Conservation (phyloP, 371 early-diverging fungal genomes). For the Mucor velutinosus region DNA sequence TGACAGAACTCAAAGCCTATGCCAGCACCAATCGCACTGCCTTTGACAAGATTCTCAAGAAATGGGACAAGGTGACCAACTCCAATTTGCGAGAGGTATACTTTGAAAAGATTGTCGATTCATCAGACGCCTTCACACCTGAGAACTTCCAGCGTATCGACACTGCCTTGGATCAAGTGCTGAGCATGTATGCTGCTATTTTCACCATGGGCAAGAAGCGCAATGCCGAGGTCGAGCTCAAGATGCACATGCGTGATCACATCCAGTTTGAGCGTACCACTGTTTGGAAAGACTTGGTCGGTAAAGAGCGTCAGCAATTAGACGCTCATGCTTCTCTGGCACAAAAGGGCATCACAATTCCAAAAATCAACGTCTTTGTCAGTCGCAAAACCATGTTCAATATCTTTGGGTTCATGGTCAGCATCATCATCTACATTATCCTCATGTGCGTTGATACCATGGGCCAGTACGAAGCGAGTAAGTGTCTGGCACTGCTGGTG, state of each 20-base stretch:
- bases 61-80: constrained; percentile 86
- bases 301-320: constrained; percentile 59
- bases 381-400: constrained; percentile 26
- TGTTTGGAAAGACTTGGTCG: constrained; percentile 81
- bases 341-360: constrained; percentile 8
- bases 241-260: constrained; percentile 65
- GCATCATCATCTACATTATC: not conserved
- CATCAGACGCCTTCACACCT: constrained; percentile 52
- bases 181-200: constrained; percentile 58
- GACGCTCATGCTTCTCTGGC: constrained; percentile 34
- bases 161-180: constrained; percentile 47
- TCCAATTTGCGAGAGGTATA: constrained; percentile 49
- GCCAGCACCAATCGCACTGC: constrained; percentile 87
- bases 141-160: constrained; percentile 35
- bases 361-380: constrained; percentile 28
- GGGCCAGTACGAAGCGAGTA: not conserved
- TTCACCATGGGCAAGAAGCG: constrained; percentile 41
- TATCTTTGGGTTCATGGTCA: not conserved
- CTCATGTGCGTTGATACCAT: not conserved
- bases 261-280: constrained; percentile 80
- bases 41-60: constrained; percentile 94
- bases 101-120: constrained; percentile 59
- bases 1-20: constrained; percentile 83
- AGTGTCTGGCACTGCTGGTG: constrained; percentile 66
- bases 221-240: constrained; percentile 60